phyloP scores from a whole-genome alignment of 73 alveolate genomes.

The Paraurostyla sp. region DNA sequence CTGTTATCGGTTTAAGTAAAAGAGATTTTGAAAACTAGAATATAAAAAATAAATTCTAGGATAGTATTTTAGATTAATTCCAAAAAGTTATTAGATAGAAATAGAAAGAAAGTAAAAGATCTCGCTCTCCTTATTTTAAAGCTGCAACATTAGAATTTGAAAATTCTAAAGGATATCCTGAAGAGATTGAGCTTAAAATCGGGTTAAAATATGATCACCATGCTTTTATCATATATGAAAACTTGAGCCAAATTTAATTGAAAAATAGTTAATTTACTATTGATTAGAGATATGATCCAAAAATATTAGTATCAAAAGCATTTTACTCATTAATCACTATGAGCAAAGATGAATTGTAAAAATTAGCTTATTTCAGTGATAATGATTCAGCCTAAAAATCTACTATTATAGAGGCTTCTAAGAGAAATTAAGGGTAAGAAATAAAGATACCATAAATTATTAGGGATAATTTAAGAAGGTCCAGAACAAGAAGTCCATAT shows the following conservation, averaged over 20 bases:
- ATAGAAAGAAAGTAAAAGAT: no score
- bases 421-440: no score
- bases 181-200: background rate
- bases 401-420: no score
- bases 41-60: background rate
- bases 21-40: background rate
- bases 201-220: conserved; percentile 34
- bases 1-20: background rate
- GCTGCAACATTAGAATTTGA: background rate
- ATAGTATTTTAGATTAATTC: background rate
- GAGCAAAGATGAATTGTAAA: background rate
- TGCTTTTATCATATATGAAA: background rate
- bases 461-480: no score
- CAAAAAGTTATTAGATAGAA: background rate
- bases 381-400: no score
- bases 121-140: background rate
- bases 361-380: conserved; percentile 20
- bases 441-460: no score
- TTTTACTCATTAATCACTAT: background rate
- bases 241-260: background rate
- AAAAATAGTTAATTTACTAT: background rate
- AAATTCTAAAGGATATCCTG: background rate
- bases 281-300: background rate
- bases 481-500: background rate
- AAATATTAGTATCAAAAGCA: background rate